Evolutionary conservation across 2,329 filamentous ascomycete genomes (phyloP), one percentile per base, ranked within the genome.

Genomic region (Phoma herbarum): DNA sequence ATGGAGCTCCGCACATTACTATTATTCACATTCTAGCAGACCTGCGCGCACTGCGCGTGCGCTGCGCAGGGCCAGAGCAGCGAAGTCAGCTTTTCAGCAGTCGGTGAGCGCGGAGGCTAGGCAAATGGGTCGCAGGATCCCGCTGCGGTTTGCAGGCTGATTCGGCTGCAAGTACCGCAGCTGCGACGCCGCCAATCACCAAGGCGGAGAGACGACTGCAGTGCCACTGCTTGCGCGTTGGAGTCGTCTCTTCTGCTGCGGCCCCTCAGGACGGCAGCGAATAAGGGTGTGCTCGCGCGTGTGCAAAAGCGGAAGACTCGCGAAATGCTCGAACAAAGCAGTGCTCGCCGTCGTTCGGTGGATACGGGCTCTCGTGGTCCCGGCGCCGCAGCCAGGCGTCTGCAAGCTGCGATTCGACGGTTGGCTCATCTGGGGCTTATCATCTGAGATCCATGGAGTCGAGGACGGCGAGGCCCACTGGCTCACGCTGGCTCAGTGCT

Each of bases 401-500:
- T 31, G 56, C 50, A 29, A 23, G 50, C 50, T 59, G 57, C 52
- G 57, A 55, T 60, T 55, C 52, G 51, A 48, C 20, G 39, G 46
- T 23, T 50, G 39, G 56, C 25, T 20, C 45, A 35, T 50, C 50
- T 54, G 50, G 50, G 57, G 51, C 50, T 59, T 52, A 54, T 54
- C 57, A 52, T 51, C 18, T 33, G 35, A 39, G 47, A 54, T 41
- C 31, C 25, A 50, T 54, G 12, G 39, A 59, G 79, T 82, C 37
- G 81, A 79, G 31, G 31, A 35, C 31, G 31, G 31, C 31, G 31
- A 35, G 45, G 35, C 52, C 52, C 45, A 77, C 33, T 83, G 80
- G 65, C 91, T 91, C 37, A 84, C 75, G 57, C 86, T 85, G 47
- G 86, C 85, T 1, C 85, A 35, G 37, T 77, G 71, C 47, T 47